Conservation (phyloP, 768 basidiomycete genomes). For the Albatrellus ellisii region DNA sequence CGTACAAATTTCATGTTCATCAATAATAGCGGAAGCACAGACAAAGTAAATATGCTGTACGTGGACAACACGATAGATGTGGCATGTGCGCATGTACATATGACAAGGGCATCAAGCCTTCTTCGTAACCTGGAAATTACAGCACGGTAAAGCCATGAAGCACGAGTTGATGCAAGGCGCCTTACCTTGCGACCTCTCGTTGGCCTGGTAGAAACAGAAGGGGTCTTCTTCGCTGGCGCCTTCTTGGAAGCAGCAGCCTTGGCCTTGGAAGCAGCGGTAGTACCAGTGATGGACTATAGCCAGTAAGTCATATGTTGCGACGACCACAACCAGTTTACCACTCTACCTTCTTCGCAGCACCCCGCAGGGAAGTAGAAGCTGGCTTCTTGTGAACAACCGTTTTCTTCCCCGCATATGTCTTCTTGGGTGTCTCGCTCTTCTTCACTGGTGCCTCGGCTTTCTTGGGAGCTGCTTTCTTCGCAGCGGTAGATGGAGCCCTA, state of each 20-base stretch:
- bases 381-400: constrained; percentile 9
- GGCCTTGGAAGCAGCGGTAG: constrained; percentile 23
- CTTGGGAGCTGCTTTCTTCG: constrained; percentile 14
- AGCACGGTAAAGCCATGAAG: too few relatives aligned
- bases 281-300: constrained; percentile 41
- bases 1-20: background rate
- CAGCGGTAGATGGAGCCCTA: constrained; percentile 3
- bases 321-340: background rate
- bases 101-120: constrained; percentile 1
- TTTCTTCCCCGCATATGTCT: constrained; percentile 13
- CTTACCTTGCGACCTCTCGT: constrained; percentile 1
- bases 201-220: constrained; percentile 6
- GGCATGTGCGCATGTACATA: background rate
- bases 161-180: too few relatives aligned
- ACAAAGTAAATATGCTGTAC: background rate
- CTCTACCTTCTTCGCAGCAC: constrained; percentile 50
- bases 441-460: constrained; percentile 20
- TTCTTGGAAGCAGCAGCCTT: constrained; percentile 18
- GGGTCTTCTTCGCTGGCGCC: constrained; percentile 16
- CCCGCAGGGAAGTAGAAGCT: constrained; percentile 23
- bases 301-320: constrained; percentile 21
- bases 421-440: constrained; percentile 16
- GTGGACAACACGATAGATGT: background rate
- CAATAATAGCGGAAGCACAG: background rate
- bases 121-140: background rate